A percentile compares a stretch with the other conserved stretches of the same genome.
phyloP scores from a whole-genome alignment of 2,329 filamentous ascomycete species.

The Venturia effusa region DNA sequence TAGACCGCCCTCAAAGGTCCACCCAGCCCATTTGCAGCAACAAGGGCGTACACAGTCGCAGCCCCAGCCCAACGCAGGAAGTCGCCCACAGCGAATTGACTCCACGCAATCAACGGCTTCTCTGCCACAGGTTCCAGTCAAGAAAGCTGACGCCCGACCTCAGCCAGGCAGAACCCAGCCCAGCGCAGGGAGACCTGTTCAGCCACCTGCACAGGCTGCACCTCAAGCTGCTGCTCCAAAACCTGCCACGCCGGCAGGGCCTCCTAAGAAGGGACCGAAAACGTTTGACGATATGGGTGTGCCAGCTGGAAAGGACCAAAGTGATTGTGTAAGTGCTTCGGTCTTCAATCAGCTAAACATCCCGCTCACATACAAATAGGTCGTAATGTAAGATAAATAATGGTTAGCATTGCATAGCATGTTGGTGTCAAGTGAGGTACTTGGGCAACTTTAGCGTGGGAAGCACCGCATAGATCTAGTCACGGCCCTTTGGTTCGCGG shows the following conservation, averaged over 20 bases:
- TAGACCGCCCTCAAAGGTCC: neutral
- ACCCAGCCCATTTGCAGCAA: neutral
- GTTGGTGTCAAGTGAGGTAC: constrained; percentile 13
- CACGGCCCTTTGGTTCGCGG: neutral
- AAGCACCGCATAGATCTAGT: neutral
- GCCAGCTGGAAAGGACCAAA: constrained; percentile 69
- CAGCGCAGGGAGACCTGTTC: neutral
- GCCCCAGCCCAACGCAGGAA: neutral
- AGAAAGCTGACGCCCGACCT: neutral
- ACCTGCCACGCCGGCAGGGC: neutral
- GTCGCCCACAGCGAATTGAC: neutral
- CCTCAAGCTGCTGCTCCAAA: constrained; percentile 5
- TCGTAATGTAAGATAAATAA: constrained; percentile 29
- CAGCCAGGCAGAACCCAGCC: constrained; percentile 8
- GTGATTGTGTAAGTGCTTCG: constrained; percentile 65
- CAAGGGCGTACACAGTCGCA: constrained; percentile 3
- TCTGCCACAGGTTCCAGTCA: neutral
- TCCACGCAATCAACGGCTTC: constrained; percentile 3
- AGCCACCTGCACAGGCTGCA: neutral
- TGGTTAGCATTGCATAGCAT: neutral
- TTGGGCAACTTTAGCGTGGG: constrained; percentile 9
- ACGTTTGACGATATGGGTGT: constrained; percentile 99
- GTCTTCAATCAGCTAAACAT: neutral
- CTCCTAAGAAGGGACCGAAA: constrained; percentile 65
- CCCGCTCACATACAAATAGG: constrained; percentile 16